Base-by-base conservation (phyloP, 2,329 filamentous ascomycete species). In the Aspergillus sp. region DNA sequence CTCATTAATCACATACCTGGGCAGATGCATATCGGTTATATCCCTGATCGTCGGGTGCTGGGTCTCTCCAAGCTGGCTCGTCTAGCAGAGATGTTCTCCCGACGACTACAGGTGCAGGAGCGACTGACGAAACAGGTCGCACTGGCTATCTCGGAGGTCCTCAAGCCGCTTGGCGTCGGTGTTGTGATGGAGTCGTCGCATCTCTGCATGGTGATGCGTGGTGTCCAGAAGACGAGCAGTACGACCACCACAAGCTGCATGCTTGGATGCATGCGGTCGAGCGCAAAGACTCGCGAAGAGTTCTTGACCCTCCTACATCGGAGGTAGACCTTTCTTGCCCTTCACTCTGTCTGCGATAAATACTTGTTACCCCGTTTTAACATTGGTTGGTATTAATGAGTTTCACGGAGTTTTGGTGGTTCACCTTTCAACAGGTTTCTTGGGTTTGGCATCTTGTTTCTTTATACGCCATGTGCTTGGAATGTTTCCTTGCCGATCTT, bases 1-100 rank as follows among this genome's bases (percentile, higher is more conserved):
- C 57, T 56, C 45, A 62, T 62, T 63, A 53, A 65, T 57, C 49
- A 51, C 26, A 16, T 53, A 14, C 49, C 6, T 54, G 49, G 22
- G 42, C 66, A 96, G 91, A 98, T 99, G 91, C 95, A 99, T 79
- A 98, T 99, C 69, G 95, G 93, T 59, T 99, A 99, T 78, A 98
- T 99, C 64, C 95, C 95, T 31, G 87, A 89, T 71, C 87, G 92
- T 73, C 88, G 93, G 60, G 93, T 99, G 55, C 92, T 99, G 63
- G 95, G 95, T 53, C 88, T 99, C 55, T 97, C 93, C 32, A 99
- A 99, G 76, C 85, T 99, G 53, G 94, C 94, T 26, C 89, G 95
- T 63, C 94, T 99, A 65, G 95, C 94, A 56, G 93, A 99, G 73
- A 96, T 99, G 91, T 99, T 96, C 79, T 89, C 90, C 52, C 89